Conservation (phyloP, 768 basidiomycete species). For the Hirschioporus abietinus region DNA sequence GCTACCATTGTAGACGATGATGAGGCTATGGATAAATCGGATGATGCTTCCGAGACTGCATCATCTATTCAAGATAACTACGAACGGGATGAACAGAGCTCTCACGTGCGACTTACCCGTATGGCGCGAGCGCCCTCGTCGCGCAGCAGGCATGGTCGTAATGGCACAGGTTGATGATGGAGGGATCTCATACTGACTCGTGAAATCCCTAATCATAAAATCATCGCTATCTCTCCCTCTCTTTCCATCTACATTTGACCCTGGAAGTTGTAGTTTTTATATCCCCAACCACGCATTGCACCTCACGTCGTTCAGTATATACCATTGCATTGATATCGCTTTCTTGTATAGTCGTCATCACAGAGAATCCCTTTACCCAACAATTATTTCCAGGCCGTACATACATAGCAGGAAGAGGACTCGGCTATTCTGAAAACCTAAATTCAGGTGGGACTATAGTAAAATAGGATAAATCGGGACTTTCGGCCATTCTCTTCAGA, state of each 20-base stretch:
- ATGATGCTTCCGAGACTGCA: conserved; percentile 23
- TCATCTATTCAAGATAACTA: conserved; percentile 26
- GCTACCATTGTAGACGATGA: conserved; percentile 30
- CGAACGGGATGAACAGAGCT: conserved; percentile 23
- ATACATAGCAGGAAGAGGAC: background rate
- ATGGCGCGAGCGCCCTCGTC: background rate
- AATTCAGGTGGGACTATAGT: too few species aligned
- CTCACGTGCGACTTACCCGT: background rate
- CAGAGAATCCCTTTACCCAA: background rate
- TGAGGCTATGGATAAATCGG: conserved; percentile 37
- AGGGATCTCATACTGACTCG: too few species aligned
- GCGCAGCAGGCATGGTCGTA: background rate
- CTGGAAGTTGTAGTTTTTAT: too few species aligned
- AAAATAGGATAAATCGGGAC: too few species aligned
- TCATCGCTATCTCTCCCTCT: background rate
- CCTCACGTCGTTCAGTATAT: background rate
- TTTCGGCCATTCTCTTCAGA: too few species aligned
- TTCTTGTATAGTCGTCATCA: background rate
- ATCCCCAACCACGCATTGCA: background rate
- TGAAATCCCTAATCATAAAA: too few species aligned
- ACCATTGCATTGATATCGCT: background rate
- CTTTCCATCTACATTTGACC: background rate
- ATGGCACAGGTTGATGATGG: background rate
- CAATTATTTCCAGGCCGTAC: background rate
- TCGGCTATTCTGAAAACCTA: too few species aligned